Evolutionary conservation across 192 early-diverging fungal genomes (phyloP).

Genomic region (Gigaspora rosea): DNA sequence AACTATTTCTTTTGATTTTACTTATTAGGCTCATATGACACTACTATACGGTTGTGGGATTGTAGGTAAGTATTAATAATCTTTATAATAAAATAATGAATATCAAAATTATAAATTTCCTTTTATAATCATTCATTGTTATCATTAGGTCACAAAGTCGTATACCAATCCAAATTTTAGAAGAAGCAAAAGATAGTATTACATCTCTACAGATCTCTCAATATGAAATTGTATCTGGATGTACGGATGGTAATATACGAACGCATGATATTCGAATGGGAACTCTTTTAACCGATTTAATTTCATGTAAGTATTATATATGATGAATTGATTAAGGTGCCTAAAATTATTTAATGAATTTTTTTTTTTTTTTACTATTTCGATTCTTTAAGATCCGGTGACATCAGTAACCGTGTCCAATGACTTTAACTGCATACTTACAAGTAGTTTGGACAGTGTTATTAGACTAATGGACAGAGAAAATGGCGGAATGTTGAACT

Average conservation of each 20-base stretch:
- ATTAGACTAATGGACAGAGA: constrained; percentile 84
- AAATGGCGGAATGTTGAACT: constrained; percentile 69
- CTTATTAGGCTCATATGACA: constrained; percentile 59
- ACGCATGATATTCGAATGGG: constrained; percentile 87
- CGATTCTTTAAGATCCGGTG: constrained; percentile 59
- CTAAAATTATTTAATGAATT: not conserved
- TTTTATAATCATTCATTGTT: not conserved
- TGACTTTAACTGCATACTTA: constrained; percentile 74
- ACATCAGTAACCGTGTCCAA: constrained; percentile 70
- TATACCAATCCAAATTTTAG: constrained; percentile 79
- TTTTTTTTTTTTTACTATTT: constrained; percentile 14
- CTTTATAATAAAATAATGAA: not conserved
- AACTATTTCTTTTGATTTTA: not conserved
- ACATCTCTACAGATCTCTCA: constrained; percentile 72
- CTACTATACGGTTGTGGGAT: constrained; percentile 80
- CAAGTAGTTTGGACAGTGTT: constrained; percentile 73
- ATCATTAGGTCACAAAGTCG: constrained; percentile 50
- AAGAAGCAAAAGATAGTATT: constrained; percentile 86
- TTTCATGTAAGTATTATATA: constrained; percentile 61
- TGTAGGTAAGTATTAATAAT: constrained; percentile 51
- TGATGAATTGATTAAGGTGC: not conserved
- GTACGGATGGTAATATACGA: constrained; percentile 78
- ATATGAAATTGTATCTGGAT: constrained; percentile 76
- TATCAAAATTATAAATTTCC: not conserved
- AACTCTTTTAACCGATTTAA: constrained; percentile 62